Conservation (phyloP, 768 basidiomycete species). For the Tricholoma furcatifolium region DNA sequence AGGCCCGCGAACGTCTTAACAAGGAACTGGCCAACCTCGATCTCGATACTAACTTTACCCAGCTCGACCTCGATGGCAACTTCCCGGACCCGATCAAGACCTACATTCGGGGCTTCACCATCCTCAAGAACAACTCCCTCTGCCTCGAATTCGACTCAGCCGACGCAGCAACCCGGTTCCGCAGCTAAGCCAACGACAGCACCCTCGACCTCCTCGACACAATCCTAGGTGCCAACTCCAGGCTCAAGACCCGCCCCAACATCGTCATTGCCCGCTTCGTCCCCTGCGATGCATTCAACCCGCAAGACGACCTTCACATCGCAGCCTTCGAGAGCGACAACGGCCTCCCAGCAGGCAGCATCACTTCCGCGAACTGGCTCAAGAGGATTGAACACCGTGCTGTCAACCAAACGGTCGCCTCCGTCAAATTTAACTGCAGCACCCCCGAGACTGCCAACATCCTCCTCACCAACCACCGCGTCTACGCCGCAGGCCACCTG, state of each 20-base stretch:
- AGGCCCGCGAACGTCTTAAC: no score
- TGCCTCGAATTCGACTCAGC: not conserved
- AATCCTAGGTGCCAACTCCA: not conserved
- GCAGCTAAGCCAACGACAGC: no score
- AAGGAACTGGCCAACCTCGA: no score
- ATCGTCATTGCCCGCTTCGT: not conserved
- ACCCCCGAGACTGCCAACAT: not conserved
- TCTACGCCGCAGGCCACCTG: not conserved
- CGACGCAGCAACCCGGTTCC: not conserved
- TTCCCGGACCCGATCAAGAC: no score
- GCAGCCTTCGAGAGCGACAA: not conserved
- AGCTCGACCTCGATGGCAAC: no score
- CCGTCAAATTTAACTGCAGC: not conserved
- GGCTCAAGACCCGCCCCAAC: no score
- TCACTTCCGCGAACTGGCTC: not conserved
- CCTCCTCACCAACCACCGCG: no score
- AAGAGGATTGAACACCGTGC: not conserved
- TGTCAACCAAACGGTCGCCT: not conserved
- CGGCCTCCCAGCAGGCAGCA: not conserved
- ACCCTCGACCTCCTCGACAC: not conserved
- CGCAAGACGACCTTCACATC: not conserved
- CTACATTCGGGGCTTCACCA: not conserved
- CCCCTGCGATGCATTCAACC: not conserved
- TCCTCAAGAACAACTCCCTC: not conserved
- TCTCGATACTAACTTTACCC: no score